Base-by-base conservation (phyloP, 305 asterid genomes). In the Fraxinus sp. region DNA sequence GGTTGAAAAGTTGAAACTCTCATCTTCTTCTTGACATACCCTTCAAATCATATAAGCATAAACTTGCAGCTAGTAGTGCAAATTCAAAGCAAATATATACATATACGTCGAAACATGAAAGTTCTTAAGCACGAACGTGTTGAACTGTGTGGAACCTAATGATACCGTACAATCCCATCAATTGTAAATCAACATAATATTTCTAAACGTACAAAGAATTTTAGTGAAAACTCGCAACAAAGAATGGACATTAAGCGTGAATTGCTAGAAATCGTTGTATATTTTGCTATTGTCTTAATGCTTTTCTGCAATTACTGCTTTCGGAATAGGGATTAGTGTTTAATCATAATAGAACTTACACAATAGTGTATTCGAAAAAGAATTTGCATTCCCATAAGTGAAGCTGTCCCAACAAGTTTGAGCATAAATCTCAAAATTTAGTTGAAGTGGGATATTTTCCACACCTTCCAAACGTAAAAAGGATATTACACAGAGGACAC, bases 391-490 rank as follows among this genome's bases (percentile, higher is more conserved):
- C 24, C 44, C 10, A 5, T 4, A 13, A 28, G 74, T 7, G 30
- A 30, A 71, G 49, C 64, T 24, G 26, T 71, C 24, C 55, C 33
- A 28, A 20, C 72, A 66, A 79, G 68, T 57, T 73, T 57, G 39
- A 7, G 66, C 79, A 44, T 10, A 81, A 1, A 44, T 71, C 49
- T 73, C 49, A 36, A 82, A 85, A 74, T 68, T 74, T 57, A 78
- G 82, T 76, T 35, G 77, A 81, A 81, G 72, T 71, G 77, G 84
- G 64, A 44, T 2, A 82, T 80, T 80, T 80, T 78, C 87, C 85
- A 78, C 84, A 82, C 70, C 64, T 74, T 37, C 44, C 78, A 83
- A 82, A 71, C 41, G 44, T 76, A 66, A 76, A 36, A 3, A 52
- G 2, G 18, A 10, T 2, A 66, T 26, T 24, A 66, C n/a, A 66